A percentile compares a stretch with the other conserved stretches of the same genome.
Conservation (phyloP, 352 stramenopile species). For the Pythium aphanidermatum region DNA sequence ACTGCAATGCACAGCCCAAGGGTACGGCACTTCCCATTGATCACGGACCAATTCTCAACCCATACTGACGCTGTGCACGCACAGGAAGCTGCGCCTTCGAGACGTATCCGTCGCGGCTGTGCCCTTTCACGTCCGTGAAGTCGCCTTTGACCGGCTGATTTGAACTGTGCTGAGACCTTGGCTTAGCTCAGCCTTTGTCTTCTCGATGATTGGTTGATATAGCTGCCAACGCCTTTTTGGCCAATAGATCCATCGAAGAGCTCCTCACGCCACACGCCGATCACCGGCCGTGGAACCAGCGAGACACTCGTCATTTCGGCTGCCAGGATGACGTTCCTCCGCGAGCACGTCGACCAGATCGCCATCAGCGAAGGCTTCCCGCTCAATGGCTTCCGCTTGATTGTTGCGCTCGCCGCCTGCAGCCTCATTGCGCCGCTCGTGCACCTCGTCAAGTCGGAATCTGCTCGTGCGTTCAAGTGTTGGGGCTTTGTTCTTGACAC, state of each 20-base stretch:
- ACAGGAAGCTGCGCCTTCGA: constrained; percentile 50
- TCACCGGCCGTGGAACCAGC: constrained; percentile 3
- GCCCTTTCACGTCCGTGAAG: constrained; percentile 66
- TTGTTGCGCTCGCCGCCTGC: constrained; percentile 60
- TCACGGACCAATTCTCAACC: too few relatives aligned
- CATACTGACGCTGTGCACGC: too few relatives aligned
- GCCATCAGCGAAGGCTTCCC: constrained; percentile 67
- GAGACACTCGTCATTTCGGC: constrained; percentile 22
- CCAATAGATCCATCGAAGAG: constrained; percentile 31
- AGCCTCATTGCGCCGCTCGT: constrained; percentile 63
- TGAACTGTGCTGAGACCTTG: constrained; percentile 11
- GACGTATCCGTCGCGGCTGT: constrained; percentile 43
- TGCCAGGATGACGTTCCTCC: constrained; percentile 47
- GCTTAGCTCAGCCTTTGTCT: constrained; percentile 1
- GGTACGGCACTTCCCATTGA: constrained; percentile 44
- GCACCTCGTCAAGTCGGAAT: constrained; percentile 47
- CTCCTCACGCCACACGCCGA: constrained; percentile 1
- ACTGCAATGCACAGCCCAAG: constrained; percentile 42
- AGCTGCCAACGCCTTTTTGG: constrained; percentile 7
- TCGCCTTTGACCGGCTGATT: constrained; percentile 56
- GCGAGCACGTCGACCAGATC: constrained; percentile 58
- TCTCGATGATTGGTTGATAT: constrained; percentile 19
- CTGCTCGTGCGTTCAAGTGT: constrained; percentile 36
- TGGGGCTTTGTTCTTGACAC: not conserved
- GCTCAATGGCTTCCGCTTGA: constrained; percentile 70